phyloP scores from a whole-genome alignment of 306 rosid genomes.

The Alnus rubra region DNA sequence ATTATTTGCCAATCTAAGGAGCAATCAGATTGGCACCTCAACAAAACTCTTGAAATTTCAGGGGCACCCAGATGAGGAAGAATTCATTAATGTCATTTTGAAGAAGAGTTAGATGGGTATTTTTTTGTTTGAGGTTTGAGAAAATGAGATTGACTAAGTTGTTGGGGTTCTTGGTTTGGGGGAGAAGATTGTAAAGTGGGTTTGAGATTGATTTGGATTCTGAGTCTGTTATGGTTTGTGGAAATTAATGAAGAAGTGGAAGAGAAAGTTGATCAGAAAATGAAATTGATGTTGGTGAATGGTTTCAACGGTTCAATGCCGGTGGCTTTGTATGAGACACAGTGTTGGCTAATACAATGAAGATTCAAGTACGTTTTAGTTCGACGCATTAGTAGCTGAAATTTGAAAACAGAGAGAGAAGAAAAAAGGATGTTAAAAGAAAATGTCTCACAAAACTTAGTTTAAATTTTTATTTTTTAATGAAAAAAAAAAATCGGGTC shows the following conservation, averaged over 20 bases:
- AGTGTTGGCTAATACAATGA: background rate
- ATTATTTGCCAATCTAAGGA: constrained; percentile 32
- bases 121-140: constrained; percentile 50
- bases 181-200: constrained; percentile 77
- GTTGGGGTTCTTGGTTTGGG: constrained; percentile 75
- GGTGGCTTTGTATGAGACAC: constrained; percentile 3
- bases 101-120: constrained; percentile 40
- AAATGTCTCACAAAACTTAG: too few species aligned
- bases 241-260: constrained; percentile 38
- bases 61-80: constrained; percentile 62
- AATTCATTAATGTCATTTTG: constrained; percentile 51
- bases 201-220: constrained; percentile 43
- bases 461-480: too few species aligned
- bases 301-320: background rate
- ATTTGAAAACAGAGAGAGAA: background rate
- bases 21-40: constrained; percentile 76
- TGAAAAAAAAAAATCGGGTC: too few species aligned
- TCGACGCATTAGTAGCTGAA: constrained; percentile 44
- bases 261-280: constrained; percentile 29
- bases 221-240: constrained; percentile 45
- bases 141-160: constrained; percentile 69
- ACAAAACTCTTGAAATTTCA: constrained; percentile 70
- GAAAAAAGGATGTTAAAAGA: too few species aligned
- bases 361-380: constrained; percentile 23
- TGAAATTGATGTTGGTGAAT: constrained; percentile 11